A percentile compares a stretch with the other conserved stretches of the same genome.
Conservation (phyloP, 208 protist genomes). For the Leishmania gerbilli region DNA sequence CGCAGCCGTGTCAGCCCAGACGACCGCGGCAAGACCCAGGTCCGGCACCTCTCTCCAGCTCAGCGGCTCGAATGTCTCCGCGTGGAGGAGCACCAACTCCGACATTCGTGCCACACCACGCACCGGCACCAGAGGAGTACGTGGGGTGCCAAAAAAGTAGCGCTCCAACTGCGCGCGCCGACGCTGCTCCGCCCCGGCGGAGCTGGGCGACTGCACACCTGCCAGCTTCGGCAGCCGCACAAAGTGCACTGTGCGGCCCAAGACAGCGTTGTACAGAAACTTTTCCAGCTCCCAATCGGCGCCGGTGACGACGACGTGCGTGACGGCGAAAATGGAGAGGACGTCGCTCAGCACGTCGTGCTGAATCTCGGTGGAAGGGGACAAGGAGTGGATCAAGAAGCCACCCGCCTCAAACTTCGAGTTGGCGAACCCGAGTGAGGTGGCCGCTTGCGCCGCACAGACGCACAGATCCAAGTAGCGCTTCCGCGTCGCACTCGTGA, state of each 20-base stretch:
- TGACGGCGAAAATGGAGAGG: slow-evolving; percentile 74
- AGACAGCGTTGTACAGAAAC: slow-evolving; percentile 42
- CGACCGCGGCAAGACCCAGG: slow-evolving; percentile 63
- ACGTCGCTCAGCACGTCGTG: slow-evolving; percentile 70
- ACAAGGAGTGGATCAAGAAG: slow-evolving; percentile 81
- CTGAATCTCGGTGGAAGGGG: slow-evolving; percentile 58
- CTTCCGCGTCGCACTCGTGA: slow-evolving; percentile 55
- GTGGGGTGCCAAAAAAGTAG: slow-evolving; percentile 76
- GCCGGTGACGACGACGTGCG: slow-evolving; percentile 77
- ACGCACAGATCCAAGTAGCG: slow-evolving; percentile 85
- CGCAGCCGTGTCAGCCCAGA: slow-evolving; percentile 66
- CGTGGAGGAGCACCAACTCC: slow-evolving; percentile 74
- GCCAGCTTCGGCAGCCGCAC: slow-evolving; percentile 51
- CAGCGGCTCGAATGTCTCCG: slow-evolving; percentile 56
- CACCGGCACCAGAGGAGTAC: slow-evolving; percentile 53
- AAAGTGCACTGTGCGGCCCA: slow-evolving; percentile 50
- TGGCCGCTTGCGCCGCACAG: slow-evolving; percentile 47
- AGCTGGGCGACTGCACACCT: slow-evolving; percentile 32
- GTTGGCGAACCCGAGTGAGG: slow-evolving; percentile 49
- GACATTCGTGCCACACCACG: slow-evolving; percentile 57
- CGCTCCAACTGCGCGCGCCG: slow-evolving; percentile 47
- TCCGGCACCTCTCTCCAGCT: slow-evolving; percentile 52
- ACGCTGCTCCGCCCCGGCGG: slow-evolving; percentile 21
- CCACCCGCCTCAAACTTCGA: slow-evolving; percentile 63
- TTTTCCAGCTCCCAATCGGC: slow-evolving; percentile 59